Base-by-base conservation (phyloP, 106 monocot genomes). In the Dendrobium catenatum region DNA sequence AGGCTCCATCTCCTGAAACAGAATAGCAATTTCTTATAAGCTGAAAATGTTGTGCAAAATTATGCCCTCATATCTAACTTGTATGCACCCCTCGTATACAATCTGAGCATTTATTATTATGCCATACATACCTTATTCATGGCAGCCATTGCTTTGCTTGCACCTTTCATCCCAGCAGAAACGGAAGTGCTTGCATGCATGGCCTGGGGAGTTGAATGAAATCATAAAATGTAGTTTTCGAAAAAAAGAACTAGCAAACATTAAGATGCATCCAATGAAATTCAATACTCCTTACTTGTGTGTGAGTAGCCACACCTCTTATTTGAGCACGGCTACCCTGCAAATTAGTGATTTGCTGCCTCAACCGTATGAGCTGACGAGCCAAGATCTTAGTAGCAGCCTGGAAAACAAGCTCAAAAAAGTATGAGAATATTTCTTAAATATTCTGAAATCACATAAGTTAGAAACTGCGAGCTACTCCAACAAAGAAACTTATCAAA, bases 121-220 rank as follows among this genome's bases (percentile, higher is more conserved):
- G 41, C 17, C n/a, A 20, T 74, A 11, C 22, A 74, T 86, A 99
- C 99, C 89, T 95, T 95, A 76, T 99, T 99, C 99, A 99, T 95
- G 54, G 99, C 91, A 72, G 91, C 86, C 99, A 99, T 99, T 75
- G 95, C 95, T 87, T 95, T 99, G 82, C 91, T 99, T 79, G 99
- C 99, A 68, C 99, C 95, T 81, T 95, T 99, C 99, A 99, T 99
- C 78, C 99, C 99, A 77, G 84, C 86, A 86, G 95, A 99, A 82
- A 99, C 95, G 61, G 99, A 99, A 85, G 99, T 99, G 66, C 85
- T 87, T 22, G 99, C 99, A 86, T 99, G 85, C 95, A 95, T 95
- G 68, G 99, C 99, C 99, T 99, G 80, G 6, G 10, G 10, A 74
- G 74, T 74, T 41, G 13, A 76, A 77, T 33, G 55, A 84, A 68